phyloP scores from a whole-genome alignment of 192 early-diverging fungal genomes.

The Phlyctochytrium bullatum region DNA sequence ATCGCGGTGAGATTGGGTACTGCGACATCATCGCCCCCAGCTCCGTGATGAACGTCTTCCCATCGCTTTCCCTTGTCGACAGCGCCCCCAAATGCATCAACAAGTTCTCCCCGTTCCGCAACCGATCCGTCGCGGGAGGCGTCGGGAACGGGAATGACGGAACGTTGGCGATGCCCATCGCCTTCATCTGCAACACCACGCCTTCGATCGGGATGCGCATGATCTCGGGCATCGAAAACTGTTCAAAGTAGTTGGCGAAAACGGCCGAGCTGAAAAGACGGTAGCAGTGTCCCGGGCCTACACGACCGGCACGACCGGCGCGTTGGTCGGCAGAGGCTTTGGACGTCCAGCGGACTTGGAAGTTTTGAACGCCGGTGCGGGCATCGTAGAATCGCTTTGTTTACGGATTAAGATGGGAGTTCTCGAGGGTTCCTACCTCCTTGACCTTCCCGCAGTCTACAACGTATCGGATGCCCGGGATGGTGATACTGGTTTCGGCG shows the following conservation, averaged over 20 bases:
- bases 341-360: conserved; percentile 90
- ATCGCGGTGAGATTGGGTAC: conserved; percentile 90
- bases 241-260: conserved; percentile 83
- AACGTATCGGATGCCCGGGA: conserved; percentile 92
- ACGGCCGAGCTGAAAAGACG: conserved; percentile 90
- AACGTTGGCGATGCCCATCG: conserved; percentile 94
- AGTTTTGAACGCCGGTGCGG: conserved; percentile 85
- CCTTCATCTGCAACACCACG: conserved; percentile 96
- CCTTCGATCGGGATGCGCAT: conserved; percentile 92
- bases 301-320: conserved; percentile 94
- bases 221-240: conserved; percentile 89
- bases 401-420: neutral
- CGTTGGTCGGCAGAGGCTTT: conserved; percentile 92
- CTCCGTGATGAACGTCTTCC: conserved; percentile 70
- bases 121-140: conserved; percentile 71
- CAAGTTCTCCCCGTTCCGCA: conserved; percentile 77
- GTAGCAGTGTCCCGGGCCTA: conserved; percentile 96
- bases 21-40: conserved; percentile 84
- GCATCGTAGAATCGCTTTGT: conserved; percentile 67
- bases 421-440: conserved; percentile 50
- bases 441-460: conserved; percentile 95
- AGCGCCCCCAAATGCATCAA: conserved; percentile 79
- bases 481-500: conserved; percentile 98
- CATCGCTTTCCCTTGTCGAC: neutral
- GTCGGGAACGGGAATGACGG: conserved; percentile 98